These are phyloP conservation scores for Raffaelea arxii DNA, from an alignment of 2,329 filamentous ascomycete species.

Conservation along the genomic window DNA sequence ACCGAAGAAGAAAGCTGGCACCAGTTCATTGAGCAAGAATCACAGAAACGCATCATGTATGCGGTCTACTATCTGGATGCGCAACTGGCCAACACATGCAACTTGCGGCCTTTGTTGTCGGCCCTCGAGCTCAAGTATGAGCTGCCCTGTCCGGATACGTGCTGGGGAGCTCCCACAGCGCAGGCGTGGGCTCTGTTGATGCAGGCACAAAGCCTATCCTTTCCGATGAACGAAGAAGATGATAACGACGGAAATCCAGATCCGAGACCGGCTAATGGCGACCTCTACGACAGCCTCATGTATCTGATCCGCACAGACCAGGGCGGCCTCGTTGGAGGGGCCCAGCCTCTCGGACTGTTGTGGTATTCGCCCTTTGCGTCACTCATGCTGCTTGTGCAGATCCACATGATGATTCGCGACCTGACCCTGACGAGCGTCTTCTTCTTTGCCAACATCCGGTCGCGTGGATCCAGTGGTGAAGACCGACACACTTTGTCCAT, in stretches of 20 bases:
- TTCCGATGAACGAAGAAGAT: background rate
- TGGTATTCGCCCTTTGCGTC: conserved; percentile 2
- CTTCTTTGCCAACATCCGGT: background rate
- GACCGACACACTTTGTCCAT: background rate
- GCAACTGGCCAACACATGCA: background rate
- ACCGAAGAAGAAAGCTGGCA: background rate
- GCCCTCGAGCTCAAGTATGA: conserved; percentile 1
- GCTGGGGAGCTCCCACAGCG: background rate
- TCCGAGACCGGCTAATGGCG: background rate
- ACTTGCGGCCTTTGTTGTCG: background rate
- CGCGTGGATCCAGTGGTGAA: background rate
- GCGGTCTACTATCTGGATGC: conserved; percentile 1
- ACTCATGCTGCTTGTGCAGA: background rate
- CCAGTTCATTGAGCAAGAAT: background rate
- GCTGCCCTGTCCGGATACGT: conserved; percentile 1
- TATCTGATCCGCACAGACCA: background rate
- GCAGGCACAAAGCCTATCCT: background rate
- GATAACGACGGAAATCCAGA: background rate
- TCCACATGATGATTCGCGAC: conserved; percentile 3
- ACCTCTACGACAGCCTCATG: conserved; percentile 1
- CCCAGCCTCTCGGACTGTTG: background rate
- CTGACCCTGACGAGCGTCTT: conserved; percentile 1
- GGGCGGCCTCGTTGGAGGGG: background rate
- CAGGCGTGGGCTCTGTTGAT: background rate
- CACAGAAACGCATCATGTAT: background rate